Base-by-base conservation (phyloP, 2,329 filamentous ascomycete species). In the Aspergillus clavatus region DNA sequence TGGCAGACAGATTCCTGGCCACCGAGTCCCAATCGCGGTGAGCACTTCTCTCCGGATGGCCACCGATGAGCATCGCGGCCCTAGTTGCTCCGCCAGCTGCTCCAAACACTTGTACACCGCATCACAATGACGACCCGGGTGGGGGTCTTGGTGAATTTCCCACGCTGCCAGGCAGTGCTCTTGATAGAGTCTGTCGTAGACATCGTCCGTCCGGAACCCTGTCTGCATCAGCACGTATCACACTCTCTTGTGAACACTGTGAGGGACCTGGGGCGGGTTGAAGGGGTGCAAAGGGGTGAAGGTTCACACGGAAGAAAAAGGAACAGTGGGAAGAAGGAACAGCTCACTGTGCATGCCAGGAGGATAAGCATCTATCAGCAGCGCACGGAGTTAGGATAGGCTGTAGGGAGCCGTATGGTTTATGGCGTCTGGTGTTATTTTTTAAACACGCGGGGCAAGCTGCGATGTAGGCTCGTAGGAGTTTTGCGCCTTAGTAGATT, bases 281-380 rank as follows among this genome's bases (percentile, higher is more conserved):
- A n/a, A n/a, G n/a, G n/a, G n/a, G n/a, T n/a, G n/a, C n/a, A n/a
- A n/a, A n/a, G n/a, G n/a, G n/a, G n/a, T n/a, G n/a, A n/a, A n/a
- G n/a, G n/a, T n/a, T n/a, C n/a, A n/a, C n/a, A n/a, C n/a, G n/a
- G n/a, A n/a, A n/a, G n/a, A n/a, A n/a, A n/a, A n/a, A n/a, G n/a
- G n/a, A n/a, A n/a, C n/a, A n/a, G n/a, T n/a, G n/a, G n/a, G n/a
- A 8, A 18, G 19, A 23, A 21, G 16, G 24, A 14, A 18, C 19
- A 22, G 38, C 54, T 50, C 43, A 56, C 48, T 12, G 29, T 56
- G 50, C 50, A 57, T 55, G 21, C 26, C 42, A 26, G 54, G 54
- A 7, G 54, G 52, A 16, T 57, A 57, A n/a, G 54, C 51, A 39
- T 57, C 41, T 46, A 55, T 52, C 10, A 57, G 27, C 8, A 57